phyloP scores from a whole-genome alignment of 768 basidiomycete species.

The Imleria badia region DNA sequence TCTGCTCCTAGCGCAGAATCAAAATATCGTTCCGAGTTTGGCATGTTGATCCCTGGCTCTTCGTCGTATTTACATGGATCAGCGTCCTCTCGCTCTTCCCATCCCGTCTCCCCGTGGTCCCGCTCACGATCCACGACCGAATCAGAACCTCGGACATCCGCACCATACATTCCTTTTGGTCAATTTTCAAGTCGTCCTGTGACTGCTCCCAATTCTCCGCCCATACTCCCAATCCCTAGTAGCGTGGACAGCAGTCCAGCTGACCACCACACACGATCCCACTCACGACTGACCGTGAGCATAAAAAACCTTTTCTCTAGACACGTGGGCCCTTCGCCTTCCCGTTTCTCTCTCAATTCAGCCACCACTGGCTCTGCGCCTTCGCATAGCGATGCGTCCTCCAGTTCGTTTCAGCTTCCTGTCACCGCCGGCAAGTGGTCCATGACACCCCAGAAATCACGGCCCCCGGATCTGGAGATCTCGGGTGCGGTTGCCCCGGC shows the following conservation, averaged over 20 bases:
- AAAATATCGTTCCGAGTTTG: conserved; percentile 18
- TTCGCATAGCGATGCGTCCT: conserved; percentile 10
- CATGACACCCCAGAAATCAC: conserved; percentile 20
- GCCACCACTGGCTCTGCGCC: not conserved
- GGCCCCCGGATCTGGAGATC: conserved; percentile 24
- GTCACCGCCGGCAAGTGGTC: conserved; percentile 7
- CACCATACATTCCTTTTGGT: not conserved
- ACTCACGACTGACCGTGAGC: conserved; percentile 22
- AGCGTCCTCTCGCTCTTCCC: conserved; percentile 14
- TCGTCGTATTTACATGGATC: conserved; percentile 14
- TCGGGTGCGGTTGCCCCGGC: conserved; percentile 6
- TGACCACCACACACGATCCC: conserved; percentile 12
- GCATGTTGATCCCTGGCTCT: conserved; percentile 5
- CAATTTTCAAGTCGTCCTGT: conserved; percentile 16
- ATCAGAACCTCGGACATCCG: conserved; percentile 15
- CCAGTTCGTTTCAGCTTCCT: conserved; percentile 10
- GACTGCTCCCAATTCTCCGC: conserved; percentile 14
- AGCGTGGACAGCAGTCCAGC: not conserved
- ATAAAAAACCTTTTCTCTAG: conserved; percentile 40
- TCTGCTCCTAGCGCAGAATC: conserved; percentile 14
- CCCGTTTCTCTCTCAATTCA: conserved; percentile 24
- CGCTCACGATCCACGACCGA: conserved; percentile 20
- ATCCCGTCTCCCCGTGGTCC: conserved; percentile 13
- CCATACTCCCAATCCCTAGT: not conserved
- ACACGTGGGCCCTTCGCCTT: conserved; percentile 25